phyloP scores from a whole-genome alignment of 176 grass and related monocot genomes.

The Eragrostis curvula region DNA sequence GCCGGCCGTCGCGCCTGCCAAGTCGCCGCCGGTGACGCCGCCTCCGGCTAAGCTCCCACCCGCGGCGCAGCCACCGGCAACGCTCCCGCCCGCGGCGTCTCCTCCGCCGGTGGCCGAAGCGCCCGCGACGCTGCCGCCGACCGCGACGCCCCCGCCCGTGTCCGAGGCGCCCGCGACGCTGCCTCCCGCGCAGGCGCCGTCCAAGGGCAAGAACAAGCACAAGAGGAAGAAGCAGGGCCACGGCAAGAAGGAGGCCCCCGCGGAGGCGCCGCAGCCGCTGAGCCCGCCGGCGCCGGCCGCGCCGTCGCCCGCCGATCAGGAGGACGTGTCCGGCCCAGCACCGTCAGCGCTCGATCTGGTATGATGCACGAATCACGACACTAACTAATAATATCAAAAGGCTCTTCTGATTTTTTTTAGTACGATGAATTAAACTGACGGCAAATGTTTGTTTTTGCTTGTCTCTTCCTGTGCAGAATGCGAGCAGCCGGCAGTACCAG shows the following conservation, averaged over 20 bases:
- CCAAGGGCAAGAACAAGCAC: constrained; percentile 69
- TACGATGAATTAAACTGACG: background rate
- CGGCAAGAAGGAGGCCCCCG: constrained; percentile 69
- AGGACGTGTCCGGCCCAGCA: constrained; percentile 57
- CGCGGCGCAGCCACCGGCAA: background rate
- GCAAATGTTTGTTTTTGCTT: background rate
- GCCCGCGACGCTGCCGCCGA: constrained; percentile 21
- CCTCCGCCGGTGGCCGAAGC: background rate
- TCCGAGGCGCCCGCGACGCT: constrained; percentile 41
- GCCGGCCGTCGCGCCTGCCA: constrained; percentile 21
- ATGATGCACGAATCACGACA: constrained; percentile 6
- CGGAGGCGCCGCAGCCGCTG: constrained; percentile 53
- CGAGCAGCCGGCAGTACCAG: constrained; percentile 11
- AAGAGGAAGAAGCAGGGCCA: constrained; percentile 64
- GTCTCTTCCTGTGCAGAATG: background rate
- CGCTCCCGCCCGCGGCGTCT: constrained; percentile 29
- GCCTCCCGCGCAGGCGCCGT: constrained; percentile 58
- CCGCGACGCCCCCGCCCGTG: background rate
- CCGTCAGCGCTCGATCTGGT: constrained; percentile 76
- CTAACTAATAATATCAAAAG: background rate
- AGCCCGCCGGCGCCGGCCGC: constrained; percentile 77
- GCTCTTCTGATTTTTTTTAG: background rate
- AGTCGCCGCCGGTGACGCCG: constrained; percentile 11
- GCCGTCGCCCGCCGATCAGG: constrained; percentile 56
- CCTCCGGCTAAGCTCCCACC: background rate